These are phyloP conservation scores for Chaetomidium leptoderma DNA, from an alignment of 495 filamentous ascomycete species.

Conservation along the genomic window DNA sequence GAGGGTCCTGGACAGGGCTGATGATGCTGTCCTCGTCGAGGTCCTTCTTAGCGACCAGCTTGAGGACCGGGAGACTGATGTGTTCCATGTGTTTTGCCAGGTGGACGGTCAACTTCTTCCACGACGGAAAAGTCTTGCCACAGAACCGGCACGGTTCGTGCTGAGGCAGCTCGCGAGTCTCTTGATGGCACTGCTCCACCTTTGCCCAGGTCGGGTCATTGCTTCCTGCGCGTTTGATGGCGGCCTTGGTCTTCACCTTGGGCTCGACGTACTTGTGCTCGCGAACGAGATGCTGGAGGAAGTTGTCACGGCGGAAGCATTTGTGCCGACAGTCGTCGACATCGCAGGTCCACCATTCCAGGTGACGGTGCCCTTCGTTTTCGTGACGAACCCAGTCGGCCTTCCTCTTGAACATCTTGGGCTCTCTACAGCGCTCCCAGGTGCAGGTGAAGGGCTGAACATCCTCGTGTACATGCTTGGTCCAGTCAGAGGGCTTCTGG, in stretches of 20 bases:
- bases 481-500: slow-evolving; percentile 95
- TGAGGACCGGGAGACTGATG: slow-evolving; percentile 79
- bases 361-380: slow-evolving; percentile 84
- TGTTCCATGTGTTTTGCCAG: slow-evolving; percentile 96
- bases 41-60: slow-evolving; percentile 59
- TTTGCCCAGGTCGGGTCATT: slow-evolving; percentile 66
- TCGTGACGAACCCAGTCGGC: slow-evolving; percentile 97
- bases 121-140: slow-evolving; percentile 71
- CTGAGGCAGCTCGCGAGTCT: slow-evolving; percentile 59
- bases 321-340: slow-evolving; percentile 74
- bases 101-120: slow-evolving; percentile 94
- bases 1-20: slow-evolving; percentile 57
- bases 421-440: slow-evolving; percentile 75
- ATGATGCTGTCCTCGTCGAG: slow-evolving; percentile 59
- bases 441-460: slow-evolving; percentile 95
- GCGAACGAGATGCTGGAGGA: slow-evolving; percentile 88
- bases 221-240: slow-evolving; percentile 50
- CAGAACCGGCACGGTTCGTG: slow-evolving; percentile 93
- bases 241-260: slow-evolving; percentile 56
- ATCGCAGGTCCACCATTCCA: slow-evolving; percentile 90
- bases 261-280: slow-evolving; percentile 89
- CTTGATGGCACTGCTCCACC: slow-evolving; percentile 74
- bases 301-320: slow-evolving; percentile 92
- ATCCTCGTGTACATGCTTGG: slow-evolving; percentile 95
- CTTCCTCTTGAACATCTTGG: slow-evolving; percentile 95